Percentiles rank a stretch among this genome's conserved stretches.
Conservation (phyloP, 257 asterid species). For the Solanum pinnatisectum region DNA sequence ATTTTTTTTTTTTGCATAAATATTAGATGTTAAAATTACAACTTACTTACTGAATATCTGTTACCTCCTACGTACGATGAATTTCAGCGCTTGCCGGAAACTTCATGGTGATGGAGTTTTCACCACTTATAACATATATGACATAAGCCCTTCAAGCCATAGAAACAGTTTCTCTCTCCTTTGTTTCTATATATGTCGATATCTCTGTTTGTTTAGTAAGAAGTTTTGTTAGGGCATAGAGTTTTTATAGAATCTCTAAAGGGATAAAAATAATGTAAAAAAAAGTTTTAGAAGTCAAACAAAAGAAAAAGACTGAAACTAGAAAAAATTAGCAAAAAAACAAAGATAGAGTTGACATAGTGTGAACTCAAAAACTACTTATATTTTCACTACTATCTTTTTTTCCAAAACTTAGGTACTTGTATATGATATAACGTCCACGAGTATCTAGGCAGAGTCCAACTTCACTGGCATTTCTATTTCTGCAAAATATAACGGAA, state of each 20-base stretch:
- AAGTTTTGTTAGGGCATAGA: neutral
- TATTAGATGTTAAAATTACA: neutral
- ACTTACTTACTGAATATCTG: neutral
- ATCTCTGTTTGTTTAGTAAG: neutral
- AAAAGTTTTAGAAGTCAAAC: conserved; percentile 5
- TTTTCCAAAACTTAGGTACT: neutral
- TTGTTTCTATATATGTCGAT: neutral
- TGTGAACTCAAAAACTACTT: neutral
- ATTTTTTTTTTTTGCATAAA: too few species aligned
- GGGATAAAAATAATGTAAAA: conserved; percentile 4
- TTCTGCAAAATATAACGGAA: neutral
- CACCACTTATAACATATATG: neutral
- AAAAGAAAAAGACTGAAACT: neutral
- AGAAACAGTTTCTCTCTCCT: neutral
- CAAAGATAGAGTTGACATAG: neutral
- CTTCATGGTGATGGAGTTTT: neutral
- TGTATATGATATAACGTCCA: conserved; percentile 1
- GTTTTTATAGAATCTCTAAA: neutral
- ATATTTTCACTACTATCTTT: neutral
- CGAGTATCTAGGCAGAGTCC: conserved; percentile 2
- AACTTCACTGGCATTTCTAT: neutral
- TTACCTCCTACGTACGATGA: neutral
- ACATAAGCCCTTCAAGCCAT: neutral
- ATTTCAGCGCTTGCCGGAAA: neutral
- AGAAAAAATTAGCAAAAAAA: neutral